Percentiles rank a stretch among this genome's conserved stretches.
Conservation (phyloP, 2,329 filamentous ascomycete species). For the Keithomyces neogunnii region DNA sequence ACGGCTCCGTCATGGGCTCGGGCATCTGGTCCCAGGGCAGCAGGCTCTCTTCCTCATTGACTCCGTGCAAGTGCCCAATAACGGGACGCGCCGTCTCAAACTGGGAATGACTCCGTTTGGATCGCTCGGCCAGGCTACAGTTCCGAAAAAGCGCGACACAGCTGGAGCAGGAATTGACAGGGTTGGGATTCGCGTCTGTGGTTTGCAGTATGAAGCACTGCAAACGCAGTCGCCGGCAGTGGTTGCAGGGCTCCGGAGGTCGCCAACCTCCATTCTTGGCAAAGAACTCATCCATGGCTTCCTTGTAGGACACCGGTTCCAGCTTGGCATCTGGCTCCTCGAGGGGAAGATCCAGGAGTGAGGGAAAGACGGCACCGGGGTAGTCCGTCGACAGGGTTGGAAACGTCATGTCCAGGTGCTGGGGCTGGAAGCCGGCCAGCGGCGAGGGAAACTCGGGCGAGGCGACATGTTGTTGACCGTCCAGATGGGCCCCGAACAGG, state of each 20-base stretch:
- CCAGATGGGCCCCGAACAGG: conserved; percentile 4
- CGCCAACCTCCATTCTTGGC: conserved; percentile 31
- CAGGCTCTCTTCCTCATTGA: conserved; percentile 28
- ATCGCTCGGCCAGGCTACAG: conserved; percentile 35
- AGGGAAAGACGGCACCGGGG: background rate
- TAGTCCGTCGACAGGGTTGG: background rate
- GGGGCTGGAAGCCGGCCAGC: conserved; percentile 2
- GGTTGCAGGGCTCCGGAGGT: conserved; percentile 32
- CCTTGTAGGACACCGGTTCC: conserved; percentile 6
- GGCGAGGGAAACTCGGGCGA: background rate
- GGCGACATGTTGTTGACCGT: background rate
- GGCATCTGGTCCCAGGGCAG: background rate
- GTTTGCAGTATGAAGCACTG: conserved; percentile 41
- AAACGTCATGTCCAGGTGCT: conserved; percentile 2
- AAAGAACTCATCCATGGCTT: conserved; percentile 28
- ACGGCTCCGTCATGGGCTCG: background rate
- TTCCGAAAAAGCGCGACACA: conserved; percentile 41
- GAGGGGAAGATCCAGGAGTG: background rate
- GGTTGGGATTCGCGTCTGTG: conserved; percentile 38
- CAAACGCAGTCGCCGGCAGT: conserved; percentile 34
- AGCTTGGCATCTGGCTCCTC: background rate
- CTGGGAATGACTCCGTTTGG: conserved; percentile 33
- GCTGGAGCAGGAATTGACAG: conserved; percentile 37
- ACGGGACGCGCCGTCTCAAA: conserved; percentile 40
- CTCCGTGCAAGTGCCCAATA: conserved; percentile 39